Evolutionary conservation across 2,329 filamentous ascomycete species (phyloP).

Genomic region (Paraphaeosphaeria sporulosa): DNA sequence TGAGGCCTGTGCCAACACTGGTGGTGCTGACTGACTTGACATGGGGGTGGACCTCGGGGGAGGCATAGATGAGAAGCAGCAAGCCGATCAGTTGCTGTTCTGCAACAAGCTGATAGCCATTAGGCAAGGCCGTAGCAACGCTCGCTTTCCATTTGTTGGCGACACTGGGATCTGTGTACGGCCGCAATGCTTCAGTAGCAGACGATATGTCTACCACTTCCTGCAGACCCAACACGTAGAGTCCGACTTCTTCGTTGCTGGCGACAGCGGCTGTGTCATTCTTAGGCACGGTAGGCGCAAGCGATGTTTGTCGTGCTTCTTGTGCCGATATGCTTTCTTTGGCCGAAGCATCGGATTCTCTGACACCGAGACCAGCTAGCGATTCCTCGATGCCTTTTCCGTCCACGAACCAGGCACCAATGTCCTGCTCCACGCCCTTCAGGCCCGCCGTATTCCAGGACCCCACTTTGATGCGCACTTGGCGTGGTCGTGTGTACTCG

Average conservation of each 20-base stretch:
- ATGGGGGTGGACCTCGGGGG: conserved; percentile 74
- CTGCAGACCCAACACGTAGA: conserved; percentile 91
- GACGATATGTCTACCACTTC: conserved; percentile 89
- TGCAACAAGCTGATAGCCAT: conserved; percentile 77
- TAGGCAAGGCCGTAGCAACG: conserved; percentile 75
- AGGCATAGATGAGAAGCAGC: conserved; percentile 84
- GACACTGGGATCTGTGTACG: conserved; percentile 75
- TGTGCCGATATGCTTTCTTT: conserved; percentile 57
- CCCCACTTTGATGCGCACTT: conserved; percentile 85
- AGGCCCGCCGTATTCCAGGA: conserved; percentile 94
- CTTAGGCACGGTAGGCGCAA: conserved; percentile 53
- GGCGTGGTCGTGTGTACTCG: conserved; percentile 80
- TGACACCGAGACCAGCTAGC: conserved; percentile 62
- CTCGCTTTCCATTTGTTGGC: conserved; percentile 83
- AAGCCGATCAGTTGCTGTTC: conserved; percentile 88
- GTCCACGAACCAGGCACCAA: conserved; percentile 86
- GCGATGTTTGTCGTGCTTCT: conserved; percentile 55
- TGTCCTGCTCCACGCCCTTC: conserved; percentile 84
- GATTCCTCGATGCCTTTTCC: conserved; percentile 73
- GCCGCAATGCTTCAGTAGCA: conserved; percentile 77
- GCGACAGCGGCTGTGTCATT: conserved; percentile 58
- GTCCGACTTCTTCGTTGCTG: conserved; percentile 74
- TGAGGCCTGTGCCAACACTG: conserved; percentile 84
- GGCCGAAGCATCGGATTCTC: conserved; percentile 36
- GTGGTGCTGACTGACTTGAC: conserved; percentile 84